Evolutionary conservation across 2,329 filamentous ascomycete genomes (phyloP).

Genomic region (Cladosporium sp.): DNA sequence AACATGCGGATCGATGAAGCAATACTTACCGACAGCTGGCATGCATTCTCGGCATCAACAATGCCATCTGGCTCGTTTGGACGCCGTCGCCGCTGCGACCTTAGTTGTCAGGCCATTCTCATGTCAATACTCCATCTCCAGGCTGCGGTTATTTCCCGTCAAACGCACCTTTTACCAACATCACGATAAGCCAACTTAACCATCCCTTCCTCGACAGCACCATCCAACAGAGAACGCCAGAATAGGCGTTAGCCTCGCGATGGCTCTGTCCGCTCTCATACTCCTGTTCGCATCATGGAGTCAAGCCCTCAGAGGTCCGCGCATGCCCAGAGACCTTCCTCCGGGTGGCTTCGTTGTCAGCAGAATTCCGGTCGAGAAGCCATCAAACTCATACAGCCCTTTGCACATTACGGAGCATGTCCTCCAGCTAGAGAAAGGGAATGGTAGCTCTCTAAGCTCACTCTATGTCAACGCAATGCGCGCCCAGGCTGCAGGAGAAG

Average conservation of each 20-base stretch:
- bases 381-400: neutral
- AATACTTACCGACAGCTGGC: too few species aligned
- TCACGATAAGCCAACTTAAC: too few species aligned
- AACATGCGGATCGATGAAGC: too few species aligned
- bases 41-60: too few species aligned
- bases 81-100: too few species aligned
- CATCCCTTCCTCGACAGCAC: too few species aligned
- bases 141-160: too few species aligned
- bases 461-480: slow-evolving; percentile 25
- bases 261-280: slow-evolving; percentile 2
- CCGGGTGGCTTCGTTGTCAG: slow-evolving; percentile 5
- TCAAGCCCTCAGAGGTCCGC: neutral
- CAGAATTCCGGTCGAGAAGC: neutral
- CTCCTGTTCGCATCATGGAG: neutral
- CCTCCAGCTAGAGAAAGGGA: slow-evolving; percentile 18
- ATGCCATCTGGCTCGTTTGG: too few species aligned
- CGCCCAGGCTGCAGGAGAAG: slow-evolving; percentile 10
- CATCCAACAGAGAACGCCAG: too few species aligned
- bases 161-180: too few species aligned
- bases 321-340: slow-evolving; percentile 1
- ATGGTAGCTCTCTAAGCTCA: slow-evolving; percentile 23
- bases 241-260: neutral
- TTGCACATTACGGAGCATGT: slow-evolving; percentile 17
- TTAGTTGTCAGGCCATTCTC: too few species aligned
- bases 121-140: too few species aligned